Conservation (phyloP, 1,139 yeast species). For the Hanseniaspora gamundiae region DNA sequence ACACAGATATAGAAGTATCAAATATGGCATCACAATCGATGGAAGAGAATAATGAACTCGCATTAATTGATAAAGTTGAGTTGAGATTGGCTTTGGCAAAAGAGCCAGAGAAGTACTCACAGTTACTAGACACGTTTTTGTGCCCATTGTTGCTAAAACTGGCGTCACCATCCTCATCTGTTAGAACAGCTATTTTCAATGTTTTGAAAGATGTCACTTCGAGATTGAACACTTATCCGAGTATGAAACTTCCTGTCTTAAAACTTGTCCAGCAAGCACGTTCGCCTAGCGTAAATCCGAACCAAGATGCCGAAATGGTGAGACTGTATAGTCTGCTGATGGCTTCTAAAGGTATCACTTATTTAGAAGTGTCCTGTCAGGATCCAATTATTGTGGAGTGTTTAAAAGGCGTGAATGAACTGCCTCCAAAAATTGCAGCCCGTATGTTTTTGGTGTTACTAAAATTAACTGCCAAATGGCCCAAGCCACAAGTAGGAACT, state of each 20-base stretch:
- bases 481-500: constrained; percentile 37
- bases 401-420: constrained; percentile 33
- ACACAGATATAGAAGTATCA: too few species aligned
- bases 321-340: constrained; percentile 56
- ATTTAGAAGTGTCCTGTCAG: constrained; percentile 30
- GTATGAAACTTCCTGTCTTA: constrained; percentile 47
- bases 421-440: constrained; percentile 34
- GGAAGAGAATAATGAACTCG: constrained; percentile 36
- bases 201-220: constrained; percentile 58
- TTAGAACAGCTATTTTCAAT: constrained; percentile 54
- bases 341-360: constrained; percentile 51
- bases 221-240: constrained; percentile 47
- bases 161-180: constrained; percentile 58
- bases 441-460: constrained; percentile 51
- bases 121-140: constrained; percentile 48
- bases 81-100: constrained; percentile 71
- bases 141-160: constrained; percentile 72
- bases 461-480: constrained; percentile 41
- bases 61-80: constrained; percentile 65
- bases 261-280: constrained; percentile 54
- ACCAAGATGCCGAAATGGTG: constrained; percentile 39
- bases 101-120: constrained; percentile 51
- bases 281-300: constrained; percentile 34
- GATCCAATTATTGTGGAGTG: constrained; percentile 36
- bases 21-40: not conserved